Percentiles rank a stretch among this genome's conserved stretches.
Conservation (phyloP, 2,329 filamentous ascomycete genomes). For the Chrysoporthe cubensis region DNA sequence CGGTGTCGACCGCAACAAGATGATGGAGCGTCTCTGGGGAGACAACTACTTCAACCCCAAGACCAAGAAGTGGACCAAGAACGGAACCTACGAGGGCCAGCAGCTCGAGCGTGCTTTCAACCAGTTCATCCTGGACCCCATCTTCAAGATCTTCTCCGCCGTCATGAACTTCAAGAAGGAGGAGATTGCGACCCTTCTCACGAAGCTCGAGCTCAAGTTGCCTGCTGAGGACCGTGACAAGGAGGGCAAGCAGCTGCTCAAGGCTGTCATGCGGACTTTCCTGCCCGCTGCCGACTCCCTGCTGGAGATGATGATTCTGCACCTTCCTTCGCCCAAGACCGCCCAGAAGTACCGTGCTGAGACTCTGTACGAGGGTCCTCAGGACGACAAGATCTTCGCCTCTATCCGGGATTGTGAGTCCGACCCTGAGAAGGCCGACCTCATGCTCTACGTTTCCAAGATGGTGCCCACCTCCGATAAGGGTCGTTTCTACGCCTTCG, state of each 20-base stretch:
- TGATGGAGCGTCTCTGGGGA: constrained; percentile 99
- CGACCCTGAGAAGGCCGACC: constrained; percentile 85
- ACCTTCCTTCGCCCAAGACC: constrained; percentile 93
- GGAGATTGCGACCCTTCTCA: constrained; percentile 78
- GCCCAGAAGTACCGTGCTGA: constrained; percentile 98
- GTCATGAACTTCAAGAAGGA: constrained; percentile 99
- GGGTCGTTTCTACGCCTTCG: constrained; percentile 99
- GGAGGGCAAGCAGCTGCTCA: constrained; percentile 97
- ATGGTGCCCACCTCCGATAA: constrained; percentile 99
- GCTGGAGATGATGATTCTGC: constrained; percentile 99
- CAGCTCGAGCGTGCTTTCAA: constrained; percentile 97
- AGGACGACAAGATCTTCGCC: constrained; percentile 89
- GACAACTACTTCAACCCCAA: constrained; percentile 99
- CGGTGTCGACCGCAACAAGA: constrained; percentile 99
- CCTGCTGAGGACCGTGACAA: constrained; percentile 82
- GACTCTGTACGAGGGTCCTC: constrained; percentile 97
- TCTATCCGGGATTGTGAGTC: constrained; percentile 90
- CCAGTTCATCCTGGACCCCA: constrained; percentile 99
- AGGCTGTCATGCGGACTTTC: constrained; percentile 99
- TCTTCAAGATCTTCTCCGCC: constrained; percentile 97
- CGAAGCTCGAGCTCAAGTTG: constrained; percentile 97
- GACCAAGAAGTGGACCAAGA: constrained; percentile 99
- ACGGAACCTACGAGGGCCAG: constrained; percentile 81
- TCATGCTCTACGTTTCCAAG: constrained; percentile 99
- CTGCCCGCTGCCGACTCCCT: constrained; percentile 96